Evolutionary conservation across 2,329 filamentous ascomycete genomes (phyloP), one percentile per base, ranked within the genome.

Genomic region (Sporothrix inflata): DNA sequence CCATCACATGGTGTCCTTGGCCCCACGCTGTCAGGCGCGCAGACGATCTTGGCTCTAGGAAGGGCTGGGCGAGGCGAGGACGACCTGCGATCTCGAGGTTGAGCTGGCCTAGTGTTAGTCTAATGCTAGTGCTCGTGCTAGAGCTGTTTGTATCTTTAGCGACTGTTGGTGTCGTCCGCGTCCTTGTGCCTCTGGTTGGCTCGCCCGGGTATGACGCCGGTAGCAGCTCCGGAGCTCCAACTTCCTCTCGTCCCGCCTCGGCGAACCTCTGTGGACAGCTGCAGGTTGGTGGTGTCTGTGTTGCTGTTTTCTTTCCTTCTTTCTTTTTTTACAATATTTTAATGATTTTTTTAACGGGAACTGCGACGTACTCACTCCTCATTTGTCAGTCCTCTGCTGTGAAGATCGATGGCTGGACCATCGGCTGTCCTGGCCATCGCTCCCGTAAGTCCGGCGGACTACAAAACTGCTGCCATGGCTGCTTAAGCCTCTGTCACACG

Each of bases 401-500:
- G 53, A 57, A 57, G 53, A 57, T 57, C 57, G n/a, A n/a, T n/a
- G n/a, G n/a, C n/a, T n/a, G n/a, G n/a, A n/a, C 38, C 38, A 45
- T 21, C 34, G 55, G 55, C 16, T 6, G 34, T 11, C 19, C 38
- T 45, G 2, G 38, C n/a, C 60, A 16, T 27, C 19, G 30, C n/a
- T 27, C 21, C 60, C 40, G 40, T 45, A n/a, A 65, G 60, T 27
- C 60, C 60, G 60, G 40, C 12, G 21, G 60, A 65, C 60, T 65
- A 65, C 60, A 65, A 65, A 65, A 65, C 63, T 34, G 42, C 63
- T 47, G 61, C 38, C 21, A 47, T 47, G n/a, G 61, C 61, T 65
- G 61, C 55, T 61, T 61, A 30, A n/a, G 55, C 30, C 8, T 61
- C 55, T 30, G 53, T 53, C 27, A 14, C 14, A 9, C 53, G 27